Base-by-base conservation (phyloP, 345 rosid genomes). In the Arabidopsis suecica region DNA sequence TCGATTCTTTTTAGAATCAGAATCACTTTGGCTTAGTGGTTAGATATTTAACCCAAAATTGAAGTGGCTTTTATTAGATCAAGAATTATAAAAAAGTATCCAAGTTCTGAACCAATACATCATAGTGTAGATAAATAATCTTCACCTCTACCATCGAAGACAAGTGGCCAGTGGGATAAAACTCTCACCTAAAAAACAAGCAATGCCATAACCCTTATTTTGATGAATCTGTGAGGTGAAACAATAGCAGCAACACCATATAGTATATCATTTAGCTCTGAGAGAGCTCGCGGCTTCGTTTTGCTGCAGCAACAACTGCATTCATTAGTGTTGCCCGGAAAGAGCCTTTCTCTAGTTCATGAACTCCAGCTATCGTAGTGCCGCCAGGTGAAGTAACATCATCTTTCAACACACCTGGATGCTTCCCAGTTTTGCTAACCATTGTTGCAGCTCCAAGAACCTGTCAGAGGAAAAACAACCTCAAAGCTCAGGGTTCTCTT, bases 361-460 rank as follows among this genome's bases (percentile, higher is more conserved):
- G 93, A 77, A 92, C 79, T 36, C 97, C 96, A 0, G 97, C 87
- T 25, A 92, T 89, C 3, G 99, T 95, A 6, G 99, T 92, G 40
- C 99, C 99, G 6, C 91, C 99, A 0, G 97, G 87, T 16, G 97
- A 95, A 47, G 94, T 78, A 33, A 95, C 99, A 64, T 95, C 97
- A 42, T 92, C 97, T 84, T 92, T 95, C 38, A 95, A 90, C 74
- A 82, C 90, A 48, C 97, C 93, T 0, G 97, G 93, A 86, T 95
- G 96, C 86, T 92, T 92, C 60, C 93, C 91, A 7, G 87, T 84
- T 83, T 85, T 86, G 44, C 78, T 75, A 11, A 73, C 94, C 96
- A 92, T 89, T 20, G 93, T 66, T 74, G 97, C 96, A 68, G 97
- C 99, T 75, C 97, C 99, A 41, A 95, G 81, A 32, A 92, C 97